These are phyloP conservation scores for Mrakia blollopis DNA, from an alignment of 768 basidiomycete genomes.

Conservation along the genomic window DNA sequence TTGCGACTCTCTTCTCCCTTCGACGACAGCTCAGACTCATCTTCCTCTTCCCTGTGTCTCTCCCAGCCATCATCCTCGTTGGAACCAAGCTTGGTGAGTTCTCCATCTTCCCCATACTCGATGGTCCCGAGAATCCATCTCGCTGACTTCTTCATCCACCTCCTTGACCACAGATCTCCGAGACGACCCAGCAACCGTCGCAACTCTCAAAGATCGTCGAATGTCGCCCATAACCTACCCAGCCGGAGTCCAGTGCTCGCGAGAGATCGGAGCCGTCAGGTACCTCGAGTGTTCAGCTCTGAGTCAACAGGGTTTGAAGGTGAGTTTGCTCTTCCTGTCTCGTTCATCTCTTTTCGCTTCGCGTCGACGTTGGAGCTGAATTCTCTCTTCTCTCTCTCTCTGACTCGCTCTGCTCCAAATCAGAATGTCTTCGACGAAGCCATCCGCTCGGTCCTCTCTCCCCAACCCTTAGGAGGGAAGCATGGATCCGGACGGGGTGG, in stretches of 20 bases:
- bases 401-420: neutral
- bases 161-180: slow-evolving; percentile 98
- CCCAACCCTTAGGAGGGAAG: slow-evolving; percentile 31
- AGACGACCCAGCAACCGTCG: slow-evolving; percentile 86
- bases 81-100: slow-evolving; percentile 14
- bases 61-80: slow-evolving; percentile 23
- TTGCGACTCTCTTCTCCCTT: neutral
- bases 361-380: no score
- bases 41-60: neutral
- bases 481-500: neutral
- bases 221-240: slow-evolving; percentile 92
- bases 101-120: neutral
- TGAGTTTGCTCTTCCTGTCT: neutral
- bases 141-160: slow-evolving; percentile 27
- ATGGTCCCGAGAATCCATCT: neutral
- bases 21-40: neutral
- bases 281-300: slow-evolving; percentile 93
- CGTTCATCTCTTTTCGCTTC: no score
- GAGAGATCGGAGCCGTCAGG: slow-evolving; percentile 92
- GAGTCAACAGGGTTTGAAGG: slow-evolving; percentile 89
- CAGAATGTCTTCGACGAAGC: slow-evolving; percentile 98
- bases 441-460: slow-evolving; percentile 74
- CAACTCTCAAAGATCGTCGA: slow-evolving; percentile 90
- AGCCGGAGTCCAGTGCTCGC: slow-evolving; percentile 83
- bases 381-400: neutral